Percentiles rank a stretch among this genome's conserved stretches.
Conservation (phyloP, 176 grass and related monocot species). For the Alopecurus myosuroides region DNA sequence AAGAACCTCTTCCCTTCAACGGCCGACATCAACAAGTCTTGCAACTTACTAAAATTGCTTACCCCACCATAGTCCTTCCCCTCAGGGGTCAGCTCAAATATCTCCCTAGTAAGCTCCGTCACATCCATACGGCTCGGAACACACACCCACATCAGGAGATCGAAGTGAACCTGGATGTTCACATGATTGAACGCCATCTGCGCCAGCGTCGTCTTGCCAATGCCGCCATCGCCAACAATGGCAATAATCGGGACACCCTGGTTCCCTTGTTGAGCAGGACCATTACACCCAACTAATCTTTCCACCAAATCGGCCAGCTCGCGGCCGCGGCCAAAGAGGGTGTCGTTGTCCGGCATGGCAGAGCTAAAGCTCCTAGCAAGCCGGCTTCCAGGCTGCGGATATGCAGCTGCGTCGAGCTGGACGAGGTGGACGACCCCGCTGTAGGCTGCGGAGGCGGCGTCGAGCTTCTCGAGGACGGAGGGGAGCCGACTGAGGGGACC, state of each 20-base stretch:
- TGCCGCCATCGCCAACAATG: slow-evolving; percentile 37
- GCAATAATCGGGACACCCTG: slow-evolving; percentile 23
- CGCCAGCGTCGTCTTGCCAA: slow-evolving; percentile 44
- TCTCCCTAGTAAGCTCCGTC: slow-evolving; percentile 27
- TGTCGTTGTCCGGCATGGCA: neutral
- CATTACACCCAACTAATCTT: neutral
- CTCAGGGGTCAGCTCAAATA: slow-evolving; percentile 13
- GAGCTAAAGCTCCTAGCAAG: neutral
- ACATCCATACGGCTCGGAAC: slow-evolving; percentile 8
- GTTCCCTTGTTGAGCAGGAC: neutral
- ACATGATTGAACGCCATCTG: slow-evolving; percentile 29
- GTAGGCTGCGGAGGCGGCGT: neutral
- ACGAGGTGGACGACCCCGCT: neutral
- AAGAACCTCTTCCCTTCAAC: slow-evolving; percentile 35
- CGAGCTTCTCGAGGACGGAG: slow-evolving; percentile 23
- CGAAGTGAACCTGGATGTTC: slow-evolving; percentile 7
- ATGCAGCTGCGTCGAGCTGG: neutral
- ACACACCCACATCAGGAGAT: slow-evolving; percentile 38
- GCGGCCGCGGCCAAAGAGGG: neutral
- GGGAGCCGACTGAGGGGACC: neutral
- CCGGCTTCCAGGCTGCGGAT: neutral
- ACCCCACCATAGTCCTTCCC: neutral
- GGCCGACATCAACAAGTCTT: neutral
- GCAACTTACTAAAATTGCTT: slow-evolving; percentile 15
- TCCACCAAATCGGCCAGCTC: slow-evolving; percentile 15